A percentile compares a stretch with the other conserved stretches of the same genome.
These are phyloP conservation scores for Cladorrhinum samala DNA, from an alignment of 495 filamentous ascomycete species.

Conservation along the genomic window DNA sequence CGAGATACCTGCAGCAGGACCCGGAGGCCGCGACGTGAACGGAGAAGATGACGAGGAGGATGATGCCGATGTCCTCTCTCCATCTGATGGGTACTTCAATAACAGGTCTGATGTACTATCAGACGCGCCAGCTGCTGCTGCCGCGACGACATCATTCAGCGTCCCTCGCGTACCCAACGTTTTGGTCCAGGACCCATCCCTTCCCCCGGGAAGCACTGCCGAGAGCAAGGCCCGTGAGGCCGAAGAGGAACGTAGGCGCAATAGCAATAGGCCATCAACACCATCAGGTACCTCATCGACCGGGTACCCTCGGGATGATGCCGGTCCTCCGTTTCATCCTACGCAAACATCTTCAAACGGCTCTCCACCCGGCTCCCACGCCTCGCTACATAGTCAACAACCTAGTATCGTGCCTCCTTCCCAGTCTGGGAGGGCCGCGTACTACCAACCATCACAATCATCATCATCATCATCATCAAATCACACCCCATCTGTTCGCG, in stretches of 20 bases:
- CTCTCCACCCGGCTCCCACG: neutral
- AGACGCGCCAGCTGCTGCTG: neutral
- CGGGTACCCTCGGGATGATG: neutral
- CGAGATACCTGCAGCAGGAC: too few species aligned
- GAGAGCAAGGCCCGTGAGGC: constrained; percentile 40
- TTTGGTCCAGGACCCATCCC: constrained; percentile 36
- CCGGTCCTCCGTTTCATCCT: neutral
- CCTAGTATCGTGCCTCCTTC: neutral
- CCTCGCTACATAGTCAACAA: constrained; percentile 2
- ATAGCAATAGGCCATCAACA: neutral
- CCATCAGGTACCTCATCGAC: neutral
- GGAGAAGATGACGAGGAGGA: constrained; percentile 10
- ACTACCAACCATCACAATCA: constrained; percentile 18
- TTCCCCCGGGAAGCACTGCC: constrained; percentile 24
- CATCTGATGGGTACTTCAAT: constrained; percentile 38
- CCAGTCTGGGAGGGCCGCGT: constrained; percentile 12
- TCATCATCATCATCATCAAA: constrained; percentile 12
- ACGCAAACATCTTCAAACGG: constrained; percentile 4
- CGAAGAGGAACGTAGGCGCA: constrained; percentile 23
- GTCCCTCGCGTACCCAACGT: constrained; percentile 38
- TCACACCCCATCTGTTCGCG: constrained; percentile 16
- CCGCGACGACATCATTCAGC: constrained; percentile 27
- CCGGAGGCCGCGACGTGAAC: too few species aligned
- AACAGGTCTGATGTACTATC: neutral
- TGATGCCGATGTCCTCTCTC: constrained; percentile 30